phyloP scores from a whole-genome alignment of 1,284 basidiomycete genomes.

The Coniferiporia sulphurascens region DNA sequence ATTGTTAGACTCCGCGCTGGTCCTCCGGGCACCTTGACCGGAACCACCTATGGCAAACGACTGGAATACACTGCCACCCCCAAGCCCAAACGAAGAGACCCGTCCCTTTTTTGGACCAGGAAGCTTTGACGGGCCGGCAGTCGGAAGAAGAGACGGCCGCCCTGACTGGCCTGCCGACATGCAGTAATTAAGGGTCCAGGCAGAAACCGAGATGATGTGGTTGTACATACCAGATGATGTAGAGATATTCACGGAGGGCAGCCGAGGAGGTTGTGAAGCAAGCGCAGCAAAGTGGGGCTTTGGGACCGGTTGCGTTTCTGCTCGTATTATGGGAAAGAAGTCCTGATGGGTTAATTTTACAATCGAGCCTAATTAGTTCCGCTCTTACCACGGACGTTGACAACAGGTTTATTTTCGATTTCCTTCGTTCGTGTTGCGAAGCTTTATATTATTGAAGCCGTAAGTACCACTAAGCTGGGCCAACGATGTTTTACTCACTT shows the following conservation, averaged over 20 bases:
- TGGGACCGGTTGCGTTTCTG: slow-evolving; percentile 51
- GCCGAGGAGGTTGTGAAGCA: slow-evolving; percentile 42
- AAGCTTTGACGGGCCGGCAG: slow-evolving; percentile 18
- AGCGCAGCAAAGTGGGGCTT: slow-evolving; percentile 61
- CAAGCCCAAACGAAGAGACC: slow-evolving; percentile 11
- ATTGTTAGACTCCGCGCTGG: slow-evolving; percentile 8
- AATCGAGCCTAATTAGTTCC: neutral
- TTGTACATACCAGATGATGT: slow-evolving; percentile 7
- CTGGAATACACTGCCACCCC: slow-evolving; percentile 7
- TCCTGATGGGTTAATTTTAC: neutral
- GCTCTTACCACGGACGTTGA: slow-evolving; percentile 63
- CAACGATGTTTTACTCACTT: slow-evolving; percentile 45
- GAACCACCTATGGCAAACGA: slow-evolving; percentile 10
- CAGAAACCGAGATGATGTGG: neutral
- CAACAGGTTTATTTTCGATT: slow-evolving; percentile 69
- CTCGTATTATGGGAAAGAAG: slow-evolving; percentile 9
- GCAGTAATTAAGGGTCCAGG: neutral
- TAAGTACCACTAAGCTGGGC: slow-evolving; percentile 1
- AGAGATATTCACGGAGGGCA: slow-evolving; percentile 37
- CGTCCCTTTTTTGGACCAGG: slow-evolving; percentile 16
- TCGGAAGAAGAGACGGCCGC: slow-evolving; percentile 19
- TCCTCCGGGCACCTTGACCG: slow-evolving; percentile 13
- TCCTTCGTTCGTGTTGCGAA: slow-evolving; percentile 78
- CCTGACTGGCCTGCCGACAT: slow-evolving; percentile 18
- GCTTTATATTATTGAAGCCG: slow-evolving; percentile 32